Conservation (phyloP, 306 rosid species). For the barrel medic (Medicago truncatula) region DNA sequence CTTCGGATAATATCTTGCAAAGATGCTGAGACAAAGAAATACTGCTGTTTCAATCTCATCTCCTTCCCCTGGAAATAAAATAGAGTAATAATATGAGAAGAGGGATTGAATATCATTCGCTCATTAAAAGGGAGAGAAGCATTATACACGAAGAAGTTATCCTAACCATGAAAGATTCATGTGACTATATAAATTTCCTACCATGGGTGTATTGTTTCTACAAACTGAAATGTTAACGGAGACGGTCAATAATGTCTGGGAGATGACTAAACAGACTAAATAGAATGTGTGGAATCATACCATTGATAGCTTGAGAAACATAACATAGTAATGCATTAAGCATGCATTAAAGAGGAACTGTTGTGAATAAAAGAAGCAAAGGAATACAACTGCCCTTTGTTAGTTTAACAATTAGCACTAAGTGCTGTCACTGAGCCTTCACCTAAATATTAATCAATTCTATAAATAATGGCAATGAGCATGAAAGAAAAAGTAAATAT, state of each 20-base stretch:
- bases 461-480: conserved; percentile 23
- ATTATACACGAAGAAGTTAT: conserved; percentile 14
- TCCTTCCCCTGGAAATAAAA: conserved; percentile 69
- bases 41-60: conserved; percentile 74
- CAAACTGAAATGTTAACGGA: conserved; percentile 21
- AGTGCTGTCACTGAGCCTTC: conserved; percentile 15
- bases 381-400: not conserved
- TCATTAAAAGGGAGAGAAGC: conserved; percentile 13
- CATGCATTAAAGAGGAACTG: conserved; percentile 34
- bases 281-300: conserved; percentile 7
- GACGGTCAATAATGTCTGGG: conserved; percentile 30
- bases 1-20: conserved; percentile 76
- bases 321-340: conserved; percentile 27
- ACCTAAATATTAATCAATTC: conserved; percentile 29
- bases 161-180: conserved; percentile 36
- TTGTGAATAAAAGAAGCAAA: conserved; percentile 31
- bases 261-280: conserved; percentile 32
- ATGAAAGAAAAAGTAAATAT: not conserved
- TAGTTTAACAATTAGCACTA: conserved; percentile 15
- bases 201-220: conserved; percentile 4
- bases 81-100: conserved; percentile 29
- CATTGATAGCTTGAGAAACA: conserved; percentile 30
- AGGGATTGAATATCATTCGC: conserved; percentile 14
- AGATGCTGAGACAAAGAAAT: conserved; percentile 78
- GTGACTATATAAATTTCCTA: conserved; percentile 26